Evolutionary conservation across 495 filamentous ascomycete genomes (phyloP).

Genomic region (Cairneyella variabilis): DNA sequence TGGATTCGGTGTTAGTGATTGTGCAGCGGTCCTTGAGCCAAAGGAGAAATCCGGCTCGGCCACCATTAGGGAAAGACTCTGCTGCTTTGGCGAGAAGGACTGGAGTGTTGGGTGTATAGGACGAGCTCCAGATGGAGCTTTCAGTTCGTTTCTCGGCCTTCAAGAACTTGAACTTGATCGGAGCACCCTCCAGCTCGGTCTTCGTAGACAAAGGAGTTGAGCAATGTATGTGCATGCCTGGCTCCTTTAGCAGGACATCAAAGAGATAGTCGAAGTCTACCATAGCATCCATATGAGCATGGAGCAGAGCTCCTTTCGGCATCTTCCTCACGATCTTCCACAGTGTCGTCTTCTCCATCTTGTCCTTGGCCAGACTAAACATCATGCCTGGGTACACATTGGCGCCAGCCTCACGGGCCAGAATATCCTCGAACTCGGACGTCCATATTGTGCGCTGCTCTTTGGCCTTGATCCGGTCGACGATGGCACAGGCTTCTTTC

Average conservation of each 20-base stretch:
- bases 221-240: conserved; percentile 65
- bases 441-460: conserved; percentile 74
- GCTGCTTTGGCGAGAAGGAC: conserved; percentile 63
- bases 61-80: conserved; percentile 65
- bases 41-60: conserved; percentile 62
- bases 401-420: conserved; percentile 49
- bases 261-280: conserved; percentile 79
- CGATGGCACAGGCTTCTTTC: conserved; percentile 69
- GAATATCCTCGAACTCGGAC: conserved; percentile 58
- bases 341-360: conserved; percentile 76
- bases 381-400: conserved; percentile 81
- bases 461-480: conserved; percentile 69
- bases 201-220: conserved; percentile 33
- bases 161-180: conserved; percentile 20
- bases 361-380: conserved; percentile 73
- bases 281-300: conserved; percentile 88
- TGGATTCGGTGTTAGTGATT: conserved; percentile 64
- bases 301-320: conserved; percentile 88
- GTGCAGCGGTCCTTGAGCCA: conserved; percentile 77
- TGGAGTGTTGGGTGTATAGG: conserved; percentile 52
- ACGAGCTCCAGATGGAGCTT: conserved; percentile 54
- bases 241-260: conserved; percentile 62
- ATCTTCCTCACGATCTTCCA: conserved; percentile 82
- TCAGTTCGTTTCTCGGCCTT: conserved; percentile 12
- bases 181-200: conserved; percentile 11